These are phyloP conservation scores for Botryotinia narcissicola DNA, from an alignment of 2,329 filamentous ascomycete genomes.

Conservation along the genomic window DNA sequence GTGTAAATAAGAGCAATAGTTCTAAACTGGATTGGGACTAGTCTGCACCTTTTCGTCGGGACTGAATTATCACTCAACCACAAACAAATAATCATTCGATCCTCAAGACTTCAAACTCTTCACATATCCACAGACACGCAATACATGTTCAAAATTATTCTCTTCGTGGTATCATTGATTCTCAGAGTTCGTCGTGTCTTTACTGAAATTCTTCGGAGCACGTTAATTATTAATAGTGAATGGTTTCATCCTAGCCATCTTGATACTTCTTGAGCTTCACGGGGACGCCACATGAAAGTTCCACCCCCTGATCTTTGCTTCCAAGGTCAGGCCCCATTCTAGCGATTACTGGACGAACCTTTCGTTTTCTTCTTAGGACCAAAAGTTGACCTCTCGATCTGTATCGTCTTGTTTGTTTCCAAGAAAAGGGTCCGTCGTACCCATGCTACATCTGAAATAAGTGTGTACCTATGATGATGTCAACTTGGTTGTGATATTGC, in stretches of 20 bases:
- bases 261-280: conserved; percentile 20
- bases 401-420: conserved; percentile 1
- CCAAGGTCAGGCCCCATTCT: background rate
- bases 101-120: background rate
- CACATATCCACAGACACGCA: background rate
- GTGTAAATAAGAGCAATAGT: background rate
- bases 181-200: background rate
- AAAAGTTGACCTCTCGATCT: background rate
- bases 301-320: background rate
- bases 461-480: background rate
- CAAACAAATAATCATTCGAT: background rate
- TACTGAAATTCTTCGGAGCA: background rate
- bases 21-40: background rate
- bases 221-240: background rate
- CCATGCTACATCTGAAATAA: background rate
- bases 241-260: conserved; percentile 16
- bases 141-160: background rate
- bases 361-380: background rate
- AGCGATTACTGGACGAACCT: conserved; percentile 15
- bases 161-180: background rate
- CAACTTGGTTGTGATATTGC: background rate
- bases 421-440: background rate
- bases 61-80: background rate
- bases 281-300: background rate
- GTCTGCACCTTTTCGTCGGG: background rate